These are phyloP conservation scores for Phytomonas sp. DNA, from an alignment of 208 protist genomes.

Conservation along the genomic window DNA sequence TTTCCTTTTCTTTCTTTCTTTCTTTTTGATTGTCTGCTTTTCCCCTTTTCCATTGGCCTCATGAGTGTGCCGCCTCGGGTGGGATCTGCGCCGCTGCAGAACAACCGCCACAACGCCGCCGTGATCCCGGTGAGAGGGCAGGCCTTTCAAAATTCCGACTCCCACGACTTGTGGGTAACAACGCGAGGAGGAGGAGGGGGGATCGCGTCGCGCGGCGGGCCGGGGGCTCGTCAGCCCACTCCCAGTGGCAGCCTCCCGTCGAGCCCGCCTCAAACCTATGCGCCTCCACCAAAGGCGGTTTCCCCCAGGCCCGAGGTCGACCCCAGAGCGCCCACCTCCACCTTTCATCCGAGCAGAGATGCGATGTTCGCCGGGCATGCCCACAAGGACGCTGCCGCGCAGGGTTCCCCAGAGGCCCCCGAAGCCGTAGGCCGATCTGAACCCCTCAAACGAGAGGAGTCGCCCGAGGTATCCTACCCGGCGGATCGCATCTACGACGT, in stretches of 20 bases:
- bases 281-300: neutral
- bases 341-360: too few species aligned
- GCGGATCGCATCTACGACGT: conserved; percentile 63
- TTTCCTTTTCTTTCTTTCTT: neutral
- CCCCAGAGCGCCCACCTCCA: too few species aligned
- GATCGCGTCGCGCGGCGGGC: too few species aligned
- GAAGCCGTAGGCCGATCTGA: conserved; percentile 1
- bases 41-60: neutral
- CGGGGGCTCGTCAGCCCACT: too few species aligned
- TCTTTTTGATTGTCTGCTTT: conserved; percentile 1
- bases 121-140: too few species aligned
- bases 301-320: neutral
- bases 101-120: neutral
- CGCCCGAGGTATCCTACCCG: conserved; percentile 22
- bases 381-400: neutral
- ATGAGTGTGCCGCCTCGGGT: conserved; percentile 2
- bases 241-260: neutral
- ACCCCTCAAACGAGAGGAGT: too few species aligned
- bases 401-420: neutral
- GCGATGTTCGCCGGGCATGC: conserved; percentile 3
- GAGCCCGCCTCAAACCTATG: neutral
- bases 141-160: neutral
- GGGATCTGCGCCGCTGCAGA: neutral
- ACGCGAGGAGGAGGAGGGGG: too few species aligned
- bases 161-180: neutral